Evolutionary conservation across 768 basidiomycete genomes (phyloP).

Genomic region (Hericium erinaceus): DNA sequence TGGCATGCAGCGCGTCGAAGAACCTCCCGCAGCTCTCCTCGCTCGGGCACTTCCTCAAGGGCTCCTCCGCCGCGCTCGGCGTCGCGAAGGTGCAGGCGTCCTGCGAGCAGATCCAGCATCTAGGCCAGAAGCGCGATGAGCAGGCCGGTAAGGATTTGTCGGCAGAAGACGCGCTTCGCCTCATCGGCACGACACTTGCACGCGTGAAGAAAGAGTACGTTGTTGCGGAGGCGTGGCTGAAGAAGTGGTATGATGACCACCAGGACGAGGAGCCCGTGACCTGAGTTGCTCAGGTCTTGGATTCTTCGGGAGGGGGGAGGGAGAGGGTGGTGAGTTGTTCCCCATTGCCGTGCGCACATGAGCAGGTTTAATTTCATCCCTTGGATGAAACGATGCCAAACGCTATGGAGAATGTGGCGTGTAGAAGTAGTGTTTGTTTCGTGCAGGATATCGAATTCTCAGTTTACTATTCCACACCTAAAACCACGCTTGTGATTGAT

Average conservation of each 20-base stretch:
- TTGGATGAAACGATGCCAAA: too few relatives aligned
- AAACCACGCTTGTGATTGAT: too few relatives aligned
- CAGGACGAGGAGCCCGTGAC: background rate
- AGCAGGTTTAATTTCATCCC: too few relatives aligned
- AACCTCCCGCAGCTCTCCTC: slow-evolving; percentile 60
- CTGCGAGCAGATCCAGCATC: slow-evolving; percentile 90
- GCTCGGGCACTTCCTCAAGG: slow-evolving; percentile 93
- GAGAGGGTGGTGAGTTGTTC: too few relatives aligned
- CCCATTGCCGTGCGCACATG: too few relatives aligned
- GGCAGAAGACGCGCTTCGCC: slow-evolving; percentile 3
- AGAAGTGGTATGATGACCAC: slow-evolving; percentile 1
- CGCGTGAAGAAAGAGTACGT: slow-evolving; percentile 7
- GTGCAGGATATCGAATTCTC: too few relatives aligned
- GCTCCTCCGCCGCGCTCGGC: slow-evolving; percentile 91
- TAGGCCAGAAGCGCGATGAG: slow-evolving; percentile 18
- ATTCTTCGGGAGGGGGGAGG: too few relatives aligned
- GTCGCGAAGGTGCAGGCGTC: slow-evolving; percentile 69
- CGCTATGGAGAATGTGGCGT: too few relatives aligned
- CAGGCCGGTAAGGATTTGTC: background rate
- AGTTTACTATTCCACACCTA: too few relatives aligned
- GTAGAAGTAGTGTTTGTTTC: too few relatives aligned
- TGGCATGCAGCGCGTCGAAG: slow-evolving; percentile 21
- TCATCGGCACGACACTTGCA: slow-evolving; percentile 5
- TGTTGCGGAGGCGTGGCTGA: slow-evolving; percentile 8
- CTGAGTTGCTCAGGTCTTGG: background rate